Conservation (phyloP, 139 green algal genomes). For the Tetraselmis striata region DNA sequence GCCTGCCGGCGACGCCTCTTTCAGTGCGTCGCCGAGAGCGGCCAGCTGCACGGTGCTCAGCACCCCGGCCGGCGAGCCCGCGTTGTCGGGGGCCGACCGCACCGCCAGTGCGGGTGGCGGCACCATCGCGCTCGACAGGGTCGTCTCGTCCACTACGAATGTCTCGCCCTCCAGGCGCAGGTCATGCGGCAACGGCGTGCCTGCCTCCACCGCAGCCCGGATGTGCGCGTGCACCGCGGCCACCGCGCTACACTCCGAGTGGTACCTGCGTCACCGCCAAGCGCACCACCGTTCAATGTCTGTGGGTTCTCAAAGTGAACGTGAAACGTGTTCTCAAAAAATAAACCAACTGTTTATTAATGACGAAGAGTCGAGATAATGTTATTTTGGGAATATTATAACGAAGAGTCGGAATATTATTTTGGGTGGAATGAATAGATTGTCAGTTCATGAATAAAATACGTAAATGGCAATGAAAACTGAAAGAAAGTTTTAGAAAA, state of each 20-base stretch:
- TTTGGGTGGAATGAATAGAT: too few species aligned
- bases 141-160: conserved; percentile 43
- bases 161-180: conserved; percentile 43
- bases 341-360: too few species aligned
- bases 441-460: too few species aligned
- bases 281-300: too few species aligned
- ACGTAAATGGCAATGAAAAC: too few species aligned
- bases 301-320: too few species aligned
- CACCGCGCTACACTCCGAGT: conserved; percentile 60
- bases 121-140: conserved; percentile 14
- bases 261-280: too few species aligned
- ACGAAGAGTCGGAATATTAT: too few species aligned
- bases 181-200: conserved; percentile 41
- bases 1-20: conserved; percentile 11
- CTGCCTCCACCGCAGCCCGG: conserved; percentile 35
- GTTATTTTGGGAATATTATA: too few species aligned
- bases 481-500: too few species aligned
- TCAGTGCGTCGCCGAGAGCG: conserved; percentile 23
- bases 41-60: conserved; percentile 40
- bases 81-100: conserved; percentile 6
- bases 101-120: conserved; percentile 2
- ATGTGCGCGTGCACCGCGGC: conserved; percentile 44
- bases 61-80: conserved; percentile 25
- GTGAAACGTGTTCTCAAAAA: too few species aligned
- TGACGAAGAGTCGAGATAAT: too few species aligned